Evolutionary conservation across 257 asterid species (phyloP), one percentile per base, ranked within the genome.

Genomic region (Cordia subcordata): DNA sequence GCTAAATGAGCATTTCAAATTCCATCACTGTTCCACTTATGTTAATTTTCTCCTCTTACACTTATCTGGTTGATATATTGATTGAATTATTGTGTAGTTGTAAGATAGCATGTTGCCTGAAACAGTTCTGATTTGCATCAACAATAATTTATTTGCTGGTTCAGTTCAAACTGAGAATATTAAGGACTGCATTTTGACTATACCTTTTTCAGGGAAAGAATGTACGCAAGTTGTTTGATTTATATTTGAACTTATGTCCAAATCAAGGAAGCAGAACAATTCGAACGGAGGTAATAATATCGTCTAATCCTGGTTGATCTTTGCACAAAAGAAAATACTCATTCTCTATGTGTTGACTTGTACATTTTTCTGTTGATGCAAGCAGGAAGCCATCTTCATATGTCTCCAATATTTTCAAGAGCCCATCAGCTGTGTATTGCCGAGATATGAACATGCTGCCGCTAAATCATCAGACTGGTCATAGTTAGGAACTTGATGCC

Each of bases 181-280:
- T 35, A 27, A 14, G 53, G 32, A 37, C 38, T 62, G 18, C 50
- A 5, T 62, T 47, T 17, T 3, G 19, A 17, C 49, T 39, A 62
- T 60, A 10, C 13, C 54, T 15, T 46, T 61, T 74, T 18, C 82
- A 91, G 99, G 97, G 87, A 9, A 85, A 83, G 70, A 78, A 61
- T 49, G 96, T 84, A 12, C 66, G 55, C 6, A 92, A 82, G 62
- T 35, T 85, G 47, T 93, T 86, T 38, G 84, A 86, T 73, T 60
- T 79, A 15, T 89, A 89, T 67, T 80, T 93, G 62, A 93, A 93
- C 65, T 83, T 83, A 35, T 93, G 97, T 60, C 96, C 99, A 67
- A 75, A 80, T 61, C 97, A 89, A 82, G 99, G 99, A 77, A 93
- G 99, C 76, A 82, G 96, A 75, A 89, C 99, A 32, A 89, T 93